Evolutionary conservation across 2,329 filamentous ascomycete species (phyloP).

Genomic region (Xylaria sp.): DNA sequence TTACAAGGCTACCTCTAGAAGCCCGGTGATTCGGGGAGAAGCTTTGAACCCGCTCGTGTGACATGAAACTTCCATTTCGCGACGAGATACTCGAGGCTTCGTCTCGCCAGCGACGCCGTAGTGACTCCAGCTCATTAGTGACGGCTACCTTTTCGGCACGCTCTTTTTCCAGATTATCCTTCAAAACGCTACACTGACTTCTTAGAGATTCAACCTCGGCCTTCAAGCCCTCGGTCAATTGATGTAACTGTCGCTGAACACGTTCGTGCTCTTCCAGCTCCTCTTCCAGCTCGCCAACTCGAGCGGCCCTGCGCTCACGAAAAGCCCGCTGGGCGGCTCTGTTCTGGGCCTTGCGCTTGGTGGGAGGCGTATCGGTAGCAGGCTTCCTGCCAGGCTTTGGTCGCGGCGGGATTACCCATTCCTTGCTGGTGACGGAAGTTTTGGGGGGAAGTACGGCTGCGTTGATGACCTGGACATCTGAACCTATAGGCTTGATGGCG

Average conservation of each 20-base stretch:
- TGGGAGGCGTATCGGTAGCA: constrained; percentile 89
- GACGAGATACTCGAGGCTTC: constrained; percentile 44
- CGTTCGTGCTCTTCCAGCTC: constrained; percentile 71
- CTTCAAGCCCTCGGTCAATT: constrained; percentile 70
- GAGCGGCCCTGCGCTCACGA: constrained; percentile 84
- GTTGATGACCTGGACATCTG: constrained; percentile 49
- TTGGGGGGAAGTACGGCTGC: constrained; percentile 61
- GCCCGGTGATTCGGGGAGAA: constrained; percentile 45
- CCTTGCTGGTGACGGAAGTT: constrained; percentile 77
- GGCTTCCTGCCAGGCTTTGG: constrained; percentile 94
- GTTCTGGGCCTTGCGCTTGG: constrained; percentile 95
- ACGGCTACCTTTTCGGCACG: constrained; percentile 59
- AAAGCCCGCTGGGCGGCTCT: constrained; percentile 91
- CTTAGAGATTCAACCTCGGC: constrained; percentile 74
- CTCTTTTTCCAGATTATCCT: constrained; percentile 71
- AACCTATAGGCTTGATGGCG: constrained; percentile 45
- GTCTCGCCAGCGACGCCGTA: constrained; percentile 44
- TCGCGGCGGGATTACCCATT: constrained; percentile 86
- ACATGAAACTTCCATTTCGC: constrained; percentile 46
- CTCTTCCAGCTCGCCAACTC: constrained; percentile 80
- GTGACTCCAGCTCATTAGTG: constrained; percentile 46
- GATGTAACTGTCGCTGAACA: constrained; percentile 66
- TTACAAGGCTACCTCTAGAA: constrained; percentile 46
- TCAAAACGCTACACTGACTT: constrained; percentile 69
- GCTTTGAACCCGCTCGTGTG: constrained; percentile 40